phyloP scores from a whole-genome alignment of 768 basidiomycete genomes.

The Termitomyces sp. region DNA sequence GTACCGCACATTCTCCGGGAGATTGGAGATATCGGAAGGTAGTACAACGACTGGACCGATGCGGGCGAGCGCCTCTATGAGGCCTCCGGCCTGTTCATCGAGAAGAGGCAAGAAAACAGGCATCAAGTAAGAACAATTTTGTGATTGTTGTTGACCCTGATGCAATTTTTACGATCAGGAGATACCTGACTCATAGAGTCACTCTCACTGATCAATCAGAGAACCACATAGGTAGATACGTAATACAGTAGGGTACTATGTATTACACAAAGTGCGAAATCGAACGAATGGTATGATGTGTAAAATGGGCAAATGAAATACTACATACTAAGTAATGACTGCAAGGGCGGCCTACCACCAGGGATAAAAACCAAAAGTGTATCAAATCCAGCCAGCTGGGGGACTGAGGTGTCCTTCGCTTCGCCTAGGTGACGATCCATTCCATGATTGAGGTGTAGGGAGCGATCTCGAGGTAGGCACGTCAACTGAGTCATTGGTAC shows the following conservation, averaged over 20 bases:
- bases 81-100: conserved; percentile 38
- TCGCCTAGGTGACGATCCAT: conserved; percentile 22
- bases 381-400: conserved; percentile 45
- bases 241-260: neutral
- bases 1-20: conserved; percentile 29
- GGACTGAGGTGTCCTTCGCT: conserved; percentile 25
- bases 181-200: neutral
- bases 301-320: neutral
- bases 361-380: neutral
- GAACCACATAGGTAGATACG: neutral
- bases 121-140: conserved; percentile 17
- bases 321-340: neutral
- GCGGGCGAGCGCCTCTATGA: conserved; percentile 59
- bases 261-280: neutral
- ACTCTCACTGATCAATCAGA: neutral
- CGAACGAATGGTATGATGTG: neutral
- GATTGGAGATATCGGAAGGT: conserved; percentile 22
- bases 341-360: neutral
- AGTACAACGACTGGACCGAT: conserved; percentile 73
- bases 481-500: conserved; percentile 13
- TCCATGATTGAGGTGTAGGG: conserved; percentile 43
- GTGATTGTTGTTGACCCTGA: neutral
- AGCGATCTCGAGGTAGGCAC: conserved; percentile 22
- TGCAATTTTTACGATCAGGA: conserved; percentile 4
- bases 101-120: conserved; percentile 56